Conservation (phyloP, 177 flowering plant genomes). For the Vitis hybrid region DNA sequence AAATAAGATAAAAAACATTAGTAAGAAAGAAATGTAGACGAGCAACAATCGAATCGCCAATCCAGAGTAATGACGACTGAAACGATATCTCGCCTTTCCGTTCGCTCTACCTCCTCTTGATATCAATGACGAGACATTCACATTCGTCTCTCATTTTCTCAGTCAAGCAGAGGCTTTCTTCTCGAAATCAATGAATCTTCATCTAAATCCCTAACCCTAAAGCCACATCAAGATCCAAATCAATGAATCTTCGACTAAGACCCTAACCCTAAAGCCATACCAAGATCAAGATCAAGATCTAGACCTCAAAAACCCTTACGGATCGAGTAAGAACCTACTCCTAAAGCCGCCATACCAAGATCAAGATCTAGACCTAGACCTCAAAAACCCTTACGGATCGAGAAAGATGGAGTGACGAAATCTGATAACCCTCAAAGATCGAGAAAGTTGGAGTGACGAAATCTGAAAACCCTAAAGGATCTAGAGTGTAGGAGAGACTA, state of each 20-base stretch:
- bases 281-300: too few relatives aligned
- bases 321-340: neutral
- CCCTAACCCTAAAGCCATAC: too few relatives aligned
- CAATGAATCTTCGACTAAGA: neutral
- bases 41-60: conserved; percentile 47
- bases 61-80: conserved; percentile 28
- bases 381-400: too few relatives aligned
- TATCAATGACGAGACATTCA: conserved; percentile 6
- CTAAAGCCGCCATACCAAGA: too few relatives aligned
- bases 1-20: neutral
- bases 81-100: conserved; percentile 36
- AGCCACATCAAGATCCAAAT: neutral
- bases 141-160: neutral
- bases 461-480: too few relatives aligned
- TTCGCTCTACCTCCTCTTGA: conserved; percentile 23
- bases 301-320: too few relatives aligned
- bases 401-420: too few relatives aligned
- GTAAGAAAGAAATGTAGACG: conserved; percentile 20
- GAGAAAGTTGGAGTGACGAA: too few relatives aligned
- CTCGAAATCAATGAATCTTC: neutral
- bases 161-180: conserved; percentile 16
- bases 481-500: accelerated
- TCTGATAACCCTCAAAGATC: too few relatives aligned
- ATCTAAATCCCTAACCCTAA: neutral
- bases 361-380: too few relatives aligned